Evolutionary conservation across 495 filamentous ascomycete genomes (phyloP).

Genomic region (Neurospora sp.): DNA sequence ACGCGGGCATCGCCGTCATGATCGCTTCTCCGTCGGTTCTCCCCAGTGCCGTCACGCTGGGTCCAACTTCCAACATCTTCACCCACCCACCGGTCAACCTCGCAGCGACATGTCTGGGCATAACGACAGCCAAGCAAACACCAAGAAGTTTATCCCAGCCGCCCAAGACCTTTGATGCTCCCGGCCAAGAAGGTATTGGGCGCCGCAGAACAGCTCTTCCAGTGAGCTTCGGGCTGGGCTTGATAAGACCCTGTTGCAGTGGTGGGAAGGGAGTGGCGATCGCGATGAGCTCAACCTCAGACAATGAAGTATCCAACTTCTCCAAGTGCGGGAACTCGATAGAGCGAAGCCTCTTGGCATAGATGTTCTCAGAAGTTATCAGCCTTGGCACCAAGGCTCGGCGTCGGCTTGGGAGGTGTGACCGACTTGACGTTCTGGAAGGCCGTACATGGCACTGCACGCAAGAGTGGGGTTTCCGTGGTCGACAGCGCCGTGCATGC

Average conservation of each 20-base stretch:
- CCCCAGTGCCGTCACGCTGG: not conserved
- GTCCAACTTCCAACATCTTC: not conserved
- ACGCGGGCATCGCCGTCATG: not conserved
- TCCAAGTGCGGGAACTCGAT: not conserved
- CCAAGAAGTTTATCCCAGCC: slow-evolving; percentile 21
- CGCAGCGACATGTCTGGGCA: not conserved
- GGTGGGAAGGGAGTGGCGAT: not conserved
- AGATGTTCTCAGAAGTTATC: not conserved
- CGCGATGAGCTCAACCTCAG: not conserved
- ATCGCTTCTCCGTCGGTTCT: not conserved
- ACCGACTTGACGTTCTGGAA: not conserved
- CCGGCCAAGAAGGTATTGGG: not conserved
- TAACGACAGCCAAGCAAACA: slow-evolving; percentile 15
- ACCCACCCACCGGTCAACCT: slow-evolving; percentile 3
- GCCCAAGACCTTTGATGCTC: slow-evolving; percentile 2
- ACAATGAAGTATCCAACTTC: not conserved
- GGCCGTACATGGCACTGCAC: not conserved
- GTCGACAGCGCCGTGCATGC: not conserved
- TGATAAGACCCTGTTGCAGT: not conserved
- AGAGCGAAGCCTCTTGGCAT: not conserved
- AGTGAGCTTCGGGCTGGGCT: not conserved
- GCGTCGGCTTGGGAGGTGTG: not conserved
- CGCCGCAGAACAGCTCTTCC: not conserved
- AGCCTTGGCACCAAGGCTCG: not conserved
- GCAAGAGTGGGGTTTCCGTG: not conserved